Base-by-base conservation (phyloP, 495 filamentous ascomycete genomes). In the Aspergillus olivimuriae region DNA sequence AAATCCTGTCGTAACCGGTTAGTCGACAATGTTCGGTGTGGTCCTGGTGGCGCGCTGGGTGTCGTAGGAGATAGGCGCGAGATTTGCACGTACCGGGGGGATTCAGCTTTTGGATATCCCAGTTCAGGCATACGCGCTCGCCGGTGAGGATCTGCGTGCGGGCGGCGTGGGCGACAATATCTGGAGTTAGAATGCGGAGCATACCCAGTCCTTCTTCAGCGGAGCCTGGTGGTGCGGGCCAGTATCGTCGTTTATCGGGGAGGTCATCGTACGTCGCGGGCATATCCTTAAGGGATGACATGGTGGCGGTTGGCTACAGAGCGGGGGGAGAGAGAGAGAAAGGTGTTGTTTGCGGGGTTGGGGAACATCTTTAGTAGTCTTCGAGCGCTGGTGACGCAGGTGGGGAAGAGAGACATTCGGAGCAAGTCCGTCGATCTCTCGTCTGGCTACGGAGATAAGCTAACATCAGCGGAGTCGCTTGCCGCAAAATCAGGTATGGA, bases 171-270 rank as follows among this genome's bases (percentile, higher is more conserved):
- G 69, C 69, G 1, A 76, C 69, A n/a, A 72, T 41, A 2, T 71
- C 69, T 4, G 70, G 66, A 1, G 72, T 74, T 2, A 76, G 58
- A n/a, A 74, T 53, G 12, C 64, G 68, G 4, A 75, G 55, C 61
- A 73, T 72, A n/a, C 74, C 74, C n/a, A 76, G 62, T 11, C 74
- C 73, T 50, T 77, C 74, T 21, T 74, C 69, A 9, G 57, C 46
- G 2, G 70, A 70, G 0, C 67, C 69, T 9, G 72, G 55, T 1
- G 55, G 31, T 0, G 58, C 72, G 15, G 72, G 65, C 72, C 72
- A 77, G 50, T 67, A 73, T 22, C 65, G 61, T 24, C 61, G 64
- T 41, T 69, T 71, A 52, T 77, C 61, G 1, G 72, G 70, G 10
- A 77, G 66, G 33, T 76, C 69, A 44, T 74, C 68, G 34, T 57